phyloP scores from a whole-genome alignment of 208 protist species.

The Trichomonas tenax region DNA sequence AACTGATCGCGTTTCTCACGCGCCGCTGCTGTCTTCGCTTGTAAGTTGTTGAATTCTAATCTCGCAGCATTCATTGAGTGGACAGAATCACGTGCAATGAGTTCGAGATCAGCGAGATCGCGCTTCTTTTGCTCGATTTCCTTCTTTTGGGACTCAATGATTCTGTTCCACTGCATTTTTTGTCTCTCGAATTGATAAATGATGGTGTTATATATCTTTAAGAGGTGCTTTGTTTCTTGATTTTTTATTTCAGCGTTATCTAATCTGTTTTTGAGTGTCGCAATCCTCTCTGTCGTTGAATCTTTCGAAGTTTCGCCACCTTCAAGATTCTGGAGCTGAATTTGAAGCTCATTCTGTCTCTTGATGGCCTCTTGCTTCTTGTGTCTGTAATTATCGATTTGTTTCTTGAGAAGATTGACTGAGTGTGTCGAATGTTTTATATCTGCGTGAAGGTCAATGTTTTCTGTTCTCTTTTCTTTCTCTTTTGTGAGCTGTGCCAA shows the following conservation, averaged over 20 bases:
- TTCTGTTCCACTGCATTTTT: not conserved
- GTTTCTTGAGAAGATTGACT: not conserved
- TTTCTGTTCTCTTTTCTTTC: not conserved
- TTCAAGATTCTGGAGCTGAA: not conserved
- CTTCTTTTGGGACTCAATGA: not conserved
- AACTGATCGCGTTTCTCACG: not conserved
- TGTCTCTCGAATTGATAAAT: constrained; percentile 6
- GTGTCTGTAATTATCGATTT: not conserved
- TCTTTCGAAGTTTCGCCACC: not conserved
- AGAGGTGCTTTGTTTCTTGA: not conserved
- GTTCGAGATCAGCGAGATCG: not conserved
- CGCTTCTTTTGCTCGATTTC: not conserved
- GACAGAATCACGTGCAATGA: not conserved
- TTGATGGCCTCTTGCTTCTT: not conserved
- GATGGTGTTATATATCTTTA: not conserved
- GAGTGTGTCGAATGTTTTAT: not conserved
- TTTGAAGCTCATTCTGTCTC: not conserved
- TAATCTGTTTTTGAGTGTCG: not conserved
- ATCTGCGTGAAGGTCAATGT: not conserved
- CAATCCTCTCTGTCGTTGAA: not conserved
- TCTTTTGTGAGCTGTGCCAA: not conserved
- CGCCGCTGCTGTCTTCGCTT: not conserved
- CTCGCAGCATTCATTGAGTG: not conserved
- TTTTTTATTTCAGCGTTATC: not conserved
- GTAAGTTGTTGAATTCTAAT: not conserved